Conservation (phyloP, 2,329 filamentous ascomycete genomes). For the Juglanconis juglandina region DNA sequence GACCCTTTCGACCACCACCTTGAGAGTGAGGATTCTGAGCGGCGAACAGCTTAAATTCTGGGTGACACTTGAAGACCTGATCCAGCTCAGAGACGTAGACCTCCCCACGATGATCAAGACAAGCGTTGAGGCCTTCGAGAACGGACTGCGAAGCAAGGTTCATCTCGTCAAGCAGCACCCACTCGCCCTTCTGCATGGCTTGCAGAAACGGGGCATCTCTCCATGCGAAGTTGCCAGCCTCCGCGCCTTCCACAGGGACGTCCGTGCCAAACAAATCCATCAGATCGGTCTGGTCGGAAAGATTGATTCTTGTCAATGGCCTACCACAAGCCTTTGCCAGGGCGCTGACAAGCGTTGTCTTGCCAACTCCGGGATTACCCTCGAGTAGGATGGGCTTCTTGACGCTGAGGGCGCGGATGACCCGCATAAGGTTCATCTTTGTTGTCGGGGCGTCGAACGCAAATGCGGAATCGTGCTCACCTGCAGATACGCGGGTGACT, state of each 20-base stretch:
- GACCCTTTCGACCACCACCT: slow-evolving; percentile 88
- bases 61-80: slow-evolving; percentile 86
- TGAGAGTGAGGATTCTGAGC: slow-evolving; percentile 98
- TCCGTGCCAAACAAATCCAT: slow-evolving; percentile 98
- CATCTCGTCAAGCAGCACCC: slow-evolving; percentile 98
- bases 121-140: slow-evolving; percentile 92
- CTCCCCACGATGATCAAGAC: slow-evolving; percentile 91
- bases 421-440: slow-evolving; percentile 81
- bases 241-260: slow-evolving; percentile 88
- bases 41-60: slow-evolving; percentile 89
- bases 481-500: slow-evolving; percentile 50
- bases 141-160: slow-evolving; percentile 96
- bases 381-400: slow-evolving; percentile 90
- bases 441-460: slow-evolving; percentile 89
- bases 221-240: slow-evolving; percentile 90
- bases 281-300: slow-evolving; percentile 95
- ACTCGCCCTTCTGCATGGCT: slow-evolving; percentile 94
- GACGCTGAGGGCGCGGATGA: slow-evolving; percentile 83
- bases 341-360: slow-evolving; percentile 88
- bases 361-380: slow-evolving; percentile 96
- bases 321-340: slow-evolving; percentile 76
- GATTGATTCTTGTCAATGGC: slow-evolving; percentile 86
- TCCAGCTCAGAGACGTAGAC: slow-evolving; percentile 94
- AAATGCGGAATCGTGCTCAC: slow-evolving; percentile 57
- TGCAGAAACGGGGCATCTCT: slow-evolving; percentile 91